A percentile compares a stretch with the other conserved stretches of the same genome.
Evolutionary conservation across 2,329 filamentous ascomycete genomes (phyloP).

Genomic region (Talaromyces sp.): DNA sequence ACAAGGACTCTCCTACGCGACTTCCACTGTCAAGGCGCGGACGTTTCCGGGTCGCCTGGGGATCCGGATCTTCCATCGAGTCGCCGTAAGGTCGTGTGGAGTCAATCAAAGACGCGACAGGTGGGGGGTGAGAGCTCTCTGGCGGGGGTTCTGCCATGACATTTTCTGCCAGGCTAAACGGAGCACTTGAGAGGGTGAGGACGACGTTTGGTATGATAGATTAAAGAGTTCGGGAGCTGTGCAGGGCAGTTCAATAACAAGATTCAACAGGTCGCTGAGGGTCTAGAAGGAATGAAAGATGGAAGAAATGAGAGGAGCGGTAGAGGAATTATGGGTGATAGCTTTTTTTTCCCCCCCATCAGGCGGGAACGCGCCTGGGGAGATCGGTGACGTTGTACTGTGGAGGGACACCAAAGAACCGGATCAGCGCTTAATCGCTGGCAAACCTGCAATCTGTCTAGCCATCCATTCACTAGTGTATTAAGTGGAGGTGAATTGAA

Average conservation of each 20-base stretch:
- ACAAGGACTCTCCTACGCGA: slow-evolving; percentile 37
- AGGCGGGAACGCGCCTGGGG: slow-evolving; percentile 17
- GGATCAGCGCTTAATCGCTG: slow-evolving; percentile 3
- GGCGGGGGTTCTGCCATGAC: slow-evolving; percentile 51
- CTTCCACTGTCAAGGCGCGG: slow-evolving; percentile 52
- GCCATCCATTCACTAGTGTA: neutral
- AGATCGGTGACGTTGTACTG: slow-evolving; percentile 25
- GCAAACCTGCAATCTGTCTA: neutral
- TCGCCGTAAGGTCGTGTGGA: slow-evolving; percentile 33
- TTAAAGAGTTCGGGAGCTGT: neutral
- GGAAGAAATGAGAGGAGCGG: slow-evolving; percentile 2
- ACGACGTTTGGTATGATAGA: neutral
- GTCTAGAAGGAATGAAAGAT: slow-evolving; percentile 1
- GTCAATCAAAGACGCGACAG: slow-evolving; percentile 36
- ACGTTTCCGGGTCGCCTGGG: slow-evolving; percentile 48
- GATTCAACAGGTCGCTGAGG: neutral
- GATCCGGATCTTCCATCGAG: slow-evolving; percentile 45
- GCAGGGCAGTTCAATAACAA: neutral
- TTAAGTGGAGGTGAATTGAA: neutral
- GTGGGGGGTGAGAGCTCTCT: slow-evolving; percentile 48
- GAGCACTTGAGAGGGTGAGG: neutral
- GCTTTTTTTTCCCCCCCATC: slow-evolving; percentile 19
- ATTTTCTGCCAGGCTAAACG: slow-evolving; percentile 35
- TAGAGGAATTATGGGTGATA: slow-evolving; percentile 11
- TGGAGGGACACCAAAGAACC: slow-evolving; percentile 11